Conservation (phyloP, 345 rosid species). For the Eucalyptus regnans region DNA sequence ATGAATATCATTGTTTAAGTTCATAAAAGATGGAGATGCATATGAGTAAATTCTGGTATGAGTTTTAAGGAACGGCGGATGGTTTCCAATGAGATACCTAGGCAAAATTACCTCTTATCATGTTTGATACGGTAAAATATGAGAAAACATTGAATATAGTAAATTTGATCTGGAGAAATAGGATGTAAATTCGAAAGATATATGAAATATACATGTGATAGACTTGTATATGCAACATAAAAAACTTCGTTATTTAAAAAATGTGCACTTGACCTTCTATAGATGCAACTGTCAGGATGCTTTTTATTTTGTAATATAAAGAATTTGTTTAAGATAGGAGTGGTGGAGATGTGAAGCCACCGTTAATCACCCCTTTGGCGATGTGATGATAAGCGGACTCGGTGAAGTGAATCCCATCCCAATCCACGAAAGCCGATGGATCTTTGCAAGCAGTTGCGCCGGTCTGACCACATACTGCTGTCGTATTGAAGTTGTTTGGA, state of each 20-base stretch:
- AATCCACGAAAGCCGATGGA: constrained; percentile 31
- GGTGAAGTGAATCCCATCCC: constrained; percentile 72
- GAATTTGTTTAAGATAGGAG: neutral
- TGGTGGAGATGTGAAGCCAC: constrained; percentile 7
- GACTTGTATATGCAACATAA: neutral
- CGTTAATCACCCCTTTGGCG: constrained; percentile 24
- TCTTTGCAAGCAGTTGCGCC: constrained; percentile 34
- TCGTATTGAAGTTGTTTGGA: constrained; percentile 35
- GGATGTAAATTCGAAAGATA: neutral
- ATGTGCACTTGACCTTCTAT: neutral
- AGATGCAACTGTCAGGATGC: neutral
- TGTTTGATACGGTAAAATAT: neutral
- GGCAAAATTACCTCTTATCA: neutral
- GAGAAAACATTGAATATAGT: neutral
- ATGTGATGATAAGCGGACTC: constrained; percentile 52
- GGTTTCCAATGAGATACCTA: neutral
- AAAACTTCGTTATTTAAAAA: neutral
- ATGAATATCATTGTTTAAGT: neutral
- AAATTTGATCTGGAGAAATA: neutral
- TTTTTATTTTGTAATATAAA: neutral
- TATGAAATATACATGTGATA: neutral
- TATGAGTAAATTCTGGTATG: neutral
- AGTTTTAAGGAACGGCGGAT: neutral
- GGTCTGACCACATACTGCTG: constrained; percentile 32
- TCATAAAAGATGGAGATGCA: neutral